phyloP scores from a whole-genome alignment of 1,284 basidiomycete species.

The Ceratorhiza oryzae-sativae region DNA sequence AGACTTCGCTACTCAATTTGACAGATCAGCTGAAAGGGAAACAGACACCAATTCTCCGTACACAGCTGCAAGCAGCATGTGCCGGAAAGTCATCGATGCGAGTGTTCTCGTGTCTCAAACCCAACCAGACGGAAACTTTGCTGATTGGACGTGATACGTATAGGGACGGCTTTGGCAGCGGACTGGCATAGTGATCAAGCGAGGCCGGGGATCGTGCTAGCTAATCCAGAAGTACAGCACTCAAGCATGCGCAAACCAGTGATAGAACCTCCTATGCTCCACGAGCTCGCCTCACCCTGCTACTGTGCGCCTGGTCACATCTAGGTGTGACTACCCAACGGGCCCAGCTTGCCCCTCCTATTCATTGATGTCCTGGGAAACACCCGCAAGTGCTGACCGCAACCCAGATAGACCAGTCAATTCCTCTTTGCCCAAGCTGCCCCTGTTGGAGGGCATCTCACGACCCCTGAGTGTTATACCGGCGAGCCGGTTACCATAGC shows the following conservation, averaged over 20 bases:
- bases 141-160: not conserved
- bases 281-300: not conserved
- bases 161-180: not conserved
- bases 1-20: not conserved
- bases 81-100: not conserved
- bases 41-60: not conserved
- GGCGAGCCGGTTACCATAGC: too few relatives aligned
- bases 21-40: not conserved
- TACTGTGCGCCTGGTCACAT: not conserved
- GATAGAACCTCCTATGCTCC: not conserved
- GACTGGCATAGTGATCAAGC: not conserved
- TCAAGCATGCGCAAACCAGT: not conserved
- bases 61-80: not conserved
- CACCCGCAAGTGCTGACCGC: too few relatives aligned
- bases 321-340: not conserved
- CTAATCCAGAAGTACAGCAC: not conserved
- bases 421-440: too few relatives aligned
- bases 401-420: too few relatives aligned
- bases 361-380: too few relatives aligned
- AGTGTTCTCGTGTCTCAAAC: not conserved
- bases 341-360: too few relatives aligned
- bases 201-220: not conserved
- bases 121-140: not conserved
- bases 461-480: too few relatives aligned
- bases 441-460: too few relatives aligned